These are phyloP conservation scores for Postia placenta DNA, from an alignment of 768 basidiomycete species.

Conservation along the genomic window DNA sequence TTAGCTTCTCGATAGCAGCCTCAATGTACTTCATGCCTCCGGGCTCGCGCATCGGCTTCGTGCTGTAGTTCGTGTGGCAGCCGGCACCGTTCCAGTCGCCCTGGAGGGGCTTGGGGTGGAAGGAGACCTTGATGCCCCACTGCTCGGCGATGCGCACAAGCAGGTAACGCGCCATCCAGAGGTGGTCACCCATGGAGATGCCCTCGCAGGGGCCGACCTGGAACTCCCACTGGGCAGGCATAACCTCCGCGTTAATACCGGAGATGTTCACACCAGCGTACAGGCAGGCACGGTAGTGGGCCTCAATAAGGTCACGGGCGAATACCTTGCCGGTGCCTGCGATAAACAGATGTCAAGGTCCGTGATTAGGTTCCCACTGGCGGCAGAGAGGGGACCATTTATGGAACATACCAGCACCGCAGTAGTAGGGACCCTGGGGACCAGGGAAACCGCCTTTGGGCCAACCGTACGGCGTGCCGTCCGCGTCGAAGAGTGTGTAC, in stretches of 20 bases:
- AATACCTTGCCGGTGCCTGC: slow-evolving; percentile 95
- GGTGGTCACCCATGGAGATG: slow-evolving; percentile 97
- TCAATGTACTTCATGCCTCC: slow-evolving; percentile 93
- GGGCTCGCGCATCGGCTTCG: slow-evolving; percentile 87
- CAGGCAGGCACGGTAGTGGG: slow-evolving; percentile 96
- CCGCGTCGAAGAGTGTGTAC: slow-evolving; percentile 94
- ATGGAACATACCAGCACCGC: slow-evolving; percentile 79
- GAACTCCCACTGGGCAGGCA: slow-evolving; percentile 99
- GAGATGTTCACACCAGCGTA: slow-evolving; percentile 96
- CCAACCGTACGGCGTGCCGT: slow-evolving; percentile 91
- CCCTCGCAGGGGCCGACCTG: slow-evolving; percentile 98
- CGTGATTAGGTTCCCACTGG: slow-evolving; percentile 1
- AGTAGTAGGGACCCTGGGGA: slow-evolving; percentile 99
- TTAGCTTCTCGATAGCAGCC: slow-evolving; percentile 88
- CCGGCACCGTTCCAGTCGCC: slow-evolving; percentile 99
- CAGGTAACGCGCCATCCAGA: slow-evolving; percentile 98
- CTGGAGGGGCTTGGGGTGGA: slow-evolving; percentile 97
- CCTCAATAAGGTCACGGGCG: slow-evolving; percentile 97
- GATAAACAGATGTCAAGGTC: slow-evolving; percentile 10
- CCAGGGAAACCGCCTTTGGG: slow-evolving; percentile 99
- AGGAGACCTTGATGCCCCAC: slow-evolving; percentile 95
- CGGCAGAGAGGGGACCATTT: slow-evolving; percentile 3
- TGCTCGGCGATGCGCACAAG: slow-evolving; percentile 95
- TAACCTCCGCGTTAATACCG: slow-evolving; percentile 99
- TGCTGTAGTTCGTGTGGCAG: slow-evolving; percentile 97